A percentile compares a stretch with the other conserved stretches of the same genome.
phyloP scores from a whole-genome alignment of 73 alveolate genomes.

The Paramecium octaurelia region DNA sequence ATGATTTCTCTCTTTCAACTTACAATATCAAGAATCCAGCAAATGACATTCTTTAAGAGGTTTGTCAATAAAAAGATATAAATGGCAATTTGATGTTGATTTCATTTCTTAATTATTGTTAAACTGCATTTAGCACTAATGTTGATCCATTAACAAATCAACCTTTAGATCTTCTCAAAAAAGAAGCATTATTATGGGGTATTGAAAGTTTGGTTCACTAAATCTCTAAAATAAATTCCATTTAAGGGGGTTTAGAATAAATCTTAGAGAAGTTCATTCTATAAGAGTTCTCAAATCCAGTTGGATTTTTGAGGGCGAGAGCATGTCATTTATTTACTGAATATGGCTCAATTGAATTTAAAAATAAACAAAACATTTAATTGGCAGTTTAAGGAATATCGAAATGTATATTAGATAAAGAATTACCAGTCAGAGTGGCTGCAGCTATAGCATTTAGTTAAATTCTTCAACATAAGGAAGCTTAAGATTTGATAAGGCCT shows the following conservation, averaged over 20 bases:
- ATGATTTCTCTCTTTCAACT: slow-evolving; percentile 64
- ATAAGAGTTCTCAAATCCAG: slow-evolving; percentile 70
- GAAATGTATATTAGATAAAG: slow-evolving; percentile 55
- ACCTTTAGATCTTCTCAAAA: slow-evolving; percentile 38
- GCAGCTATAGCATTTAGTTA: slow-evolving; percentile 76
- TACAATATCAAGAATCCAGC: slow-evolving; percentile 53
- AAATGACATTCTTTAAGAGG: slow-evolving; percentile 26
- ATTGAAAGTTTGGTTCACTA: slow-evolving; percentile 28
- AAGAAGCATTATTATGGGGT: slow-evolving; percentile 58
- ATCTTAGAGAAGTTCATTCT: slow-evolving; percentile 65
- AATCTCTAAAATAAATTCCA: slow-evolving; percentile 24
- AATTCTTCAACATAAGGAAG: slow-evolving; percentile 65
- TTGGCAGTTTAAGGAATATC: slow-evolving; percentile 62
- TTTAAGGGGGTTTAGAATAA: slow-evolving; percentile 17
- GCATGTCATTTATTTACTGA: slow-evolving; percentile 84
- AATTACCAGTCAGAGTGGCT: slow-evolving; percentile 78
- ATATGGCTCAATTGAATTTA: slow-evolving; percentile 66
- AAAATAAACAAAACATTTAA: slow-evolving; percentile 53
- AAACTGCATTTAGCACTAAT: not conserved
- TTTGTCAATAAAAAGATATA: slow-evolving; percentile 31
- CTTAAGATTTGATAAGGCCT: slow-evolving; percentile 71
- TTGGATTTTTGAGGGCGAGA: slow-evolving; percentile 75
- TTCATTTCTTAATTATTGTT: not conserved
- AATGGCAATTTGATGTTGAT: slow-evolving; percentile 23
- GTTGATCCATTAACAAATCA: slow-evolving; percentile 58